A percentile compares a stretch with the other conserved stretches of the same genome.
Evolutionary conservation across 2,329 filamentous ascomycete species (phyloP).

Genomic region (Ceratocystis colombiana): DNA sequence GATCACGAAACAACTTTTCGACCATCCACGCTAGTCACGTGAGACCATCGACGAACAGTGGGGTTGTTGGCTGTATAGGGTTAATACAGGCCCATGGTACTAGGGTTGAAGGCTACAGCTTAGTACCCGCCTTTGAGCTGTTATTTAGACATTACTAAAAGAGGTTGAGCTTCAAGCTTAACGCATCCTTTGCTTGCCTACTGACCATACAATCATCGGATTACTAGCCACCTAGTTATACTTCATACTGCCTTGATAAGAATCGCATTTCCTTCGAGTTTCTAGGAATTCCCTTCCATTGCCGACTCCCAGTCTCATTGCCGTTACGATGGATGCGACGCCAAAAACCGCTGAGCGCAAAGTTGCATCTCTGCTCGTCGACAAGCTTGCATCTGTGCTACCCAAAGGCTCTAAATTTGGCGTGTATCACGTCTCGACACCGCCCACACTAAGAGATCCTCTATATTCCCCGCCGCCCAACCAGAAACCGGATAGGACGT

Average conservation of each 20-base stretch:
- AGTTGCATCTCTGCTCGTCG: constrained; percentile 32
- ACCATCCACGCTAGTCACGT: constrained; percentile 20
- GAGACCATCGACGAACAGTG: constrained; percentile 4
- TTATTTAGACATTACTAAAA: neutral
- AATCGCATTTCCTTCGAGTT: neutral
- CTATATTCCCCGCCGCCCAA: constrained; percentile 72
- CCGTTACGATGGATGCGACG: constrained; percentile 8
- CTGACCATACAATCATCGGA: neutral
- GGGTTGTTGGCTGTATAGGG: constrained; percentile 2
- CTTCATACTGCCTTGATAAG: neutral
- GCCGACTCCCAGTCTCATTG: neutral
- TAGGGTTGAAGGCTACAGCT: neutral
- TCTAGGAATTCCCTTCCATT: neutral
- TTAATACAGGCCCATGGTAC: neutral
- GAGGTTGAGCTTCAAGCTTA: neutral
- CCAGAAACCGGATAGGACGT: constrained; percentile 63
- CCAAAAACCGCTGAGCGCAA: constrained; percentile 26
- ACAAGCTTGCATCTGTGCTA: constrained; percentile 41
- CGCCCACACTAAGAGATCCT: constrained; percentile 61
- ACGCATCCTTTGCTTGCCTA: neutral
- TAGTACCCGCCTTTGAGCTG: neutral
- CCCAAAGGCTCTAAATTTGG: constrained; percentile 50
- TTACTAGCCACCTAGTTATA: neutral
- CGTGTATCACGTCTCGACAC: constrained; percentile 79
- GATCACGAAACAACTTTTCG: constrained; percentile 22